Conservation (phyloP, 192 early-diverging fungal species). For the Umbelopsis sp. region DNA sequence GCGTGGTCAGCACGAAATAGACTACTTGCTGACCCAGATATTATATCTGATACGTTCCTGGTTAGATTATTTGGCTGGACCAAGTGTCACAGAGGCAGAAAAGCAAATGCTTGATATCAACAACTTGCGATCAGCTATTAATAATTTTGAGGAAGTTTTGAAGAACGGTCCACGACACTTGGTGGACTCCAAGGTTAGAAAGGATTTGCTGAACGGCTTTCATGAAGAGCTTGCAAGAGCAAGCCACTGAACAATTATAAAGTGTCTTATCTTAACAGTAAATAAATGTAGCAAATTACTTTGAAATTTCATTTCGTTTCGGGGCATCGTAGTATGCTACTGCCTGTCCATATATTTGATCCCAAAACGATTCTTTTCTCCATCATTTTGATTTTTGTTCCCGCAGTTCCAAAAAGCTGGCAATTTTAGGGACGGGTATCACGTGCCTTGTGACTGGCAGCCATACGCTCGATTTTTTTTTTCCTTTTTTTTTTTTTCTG, state of each 20-base stretch:
- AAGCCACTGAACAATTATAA: neutral
- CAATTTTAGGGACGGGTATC: neutral
- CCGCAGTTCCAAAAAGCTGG: too few relatives aligned
- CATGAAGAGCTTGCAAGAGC: constrained; percentile 18
- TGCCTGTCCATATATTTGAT: too few relatives aligned
- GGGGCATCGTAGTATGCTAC: too few relatives aligned
- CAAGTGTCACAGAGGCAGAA: constrained; percentile 16
- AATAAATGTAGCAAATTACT: constrained; percentile 1
- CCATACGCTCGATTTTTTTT: neutral
- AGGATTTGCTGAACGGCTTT: constrained; percentile 13
- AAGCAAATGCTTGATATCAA: constrained; percentile 13
- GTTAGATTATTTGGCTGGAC: constrained; percentile 19
- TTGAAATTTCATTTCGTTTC: neutral
- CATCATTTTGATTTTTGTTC: too few relatives aligned
- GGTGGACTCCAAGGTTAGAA: constrained; percentile 16
- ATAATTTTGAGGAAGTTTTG: constrained; percentile 10
- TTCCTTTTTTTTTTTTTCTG: constrained; percentile 13
- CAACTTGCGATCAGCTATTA: constrained; percentile 5
- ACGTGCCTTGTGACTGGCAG: constrained; percentile 3
- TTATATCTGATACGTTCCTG: constrained; percentile 7
- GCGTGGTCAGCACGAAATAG: constrained; percentile 10
- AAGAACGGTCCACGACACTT: constrained; percentile 8
- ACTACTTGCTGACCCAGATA: constrained; percentile 17
- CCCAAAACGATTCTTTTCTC: too few relatives aligned
- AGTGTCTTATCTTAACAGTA: neutral